phyloP scores from a whole-genome alignment of 495 filamentous ascomycete genomes.

The Xylaria longipes region DNA sequence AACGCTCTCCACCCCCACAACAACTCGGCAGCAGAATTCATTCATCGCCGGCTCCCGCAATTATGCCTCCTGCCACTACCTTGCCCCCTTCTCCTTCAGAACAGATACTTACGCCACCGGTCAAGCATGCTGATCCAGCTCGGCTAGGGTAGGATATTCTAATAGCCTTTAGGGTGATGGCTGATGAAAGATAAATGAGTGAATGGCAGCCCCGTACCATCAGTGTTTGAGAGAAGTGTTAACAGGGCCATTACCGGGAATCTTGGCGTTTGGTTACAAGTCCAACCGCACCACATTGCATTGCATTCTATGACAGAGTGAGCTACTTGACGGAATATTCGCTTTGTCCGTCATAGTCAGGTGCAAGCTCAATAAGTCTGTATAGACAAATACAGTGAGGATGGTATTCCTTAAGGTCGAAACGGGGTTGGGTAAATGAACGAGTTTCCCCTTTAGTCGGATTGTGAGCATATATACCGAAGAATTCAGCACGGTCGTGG shows the following conservation, averaged over 20 bases:
- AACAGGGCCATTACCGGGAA: background rate
- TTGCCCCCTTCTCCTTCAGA: slow-evolving; percentile 59
- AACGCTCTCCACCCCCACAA: slow-evolving; percentile 63
- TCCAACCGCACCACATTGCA: background rate
- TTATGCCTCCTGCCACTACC: slow-evolving; percentile 58
- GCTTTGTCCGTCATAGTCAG: background rate
- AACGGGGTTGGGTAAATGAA: background rate
- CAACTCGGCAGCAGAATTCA: slow-evolving; percentile 33
- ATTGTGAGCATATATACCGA: background rate
- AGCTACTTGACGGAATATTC: background rate
- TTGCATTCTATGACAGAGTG: background rate
- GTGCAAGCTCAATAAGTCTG: background rate
- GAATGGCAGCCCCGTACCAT: background rate
- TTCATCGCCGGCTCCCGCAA: slow-evolving; percentile 43
- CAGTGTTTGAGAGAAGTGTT: background rate
- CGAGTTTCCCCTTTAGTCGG: background rate
- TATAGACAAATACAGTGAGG: background rate
- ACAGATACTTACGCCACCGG: slow-evolving; percentile 56
- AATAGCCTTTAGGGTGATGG: slow-evolving; percentile 23
- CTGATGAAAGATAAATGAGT: slow-evolving; percentile 16
- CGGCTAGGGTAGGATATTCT: slow-evolving; percentile 29
- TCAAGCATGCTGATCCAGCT: slow-evolving; percentile 52
- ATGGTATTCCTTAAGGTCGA: background rate
- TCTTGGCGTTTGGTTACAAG: background rate
- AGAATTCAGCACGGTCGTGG: background rate